These are phyloP conservation scores for Tricholoma bakamatsutake DNA, from an alignment of 768 basidiomycete species.

Conservation along the genomic window DNA sequence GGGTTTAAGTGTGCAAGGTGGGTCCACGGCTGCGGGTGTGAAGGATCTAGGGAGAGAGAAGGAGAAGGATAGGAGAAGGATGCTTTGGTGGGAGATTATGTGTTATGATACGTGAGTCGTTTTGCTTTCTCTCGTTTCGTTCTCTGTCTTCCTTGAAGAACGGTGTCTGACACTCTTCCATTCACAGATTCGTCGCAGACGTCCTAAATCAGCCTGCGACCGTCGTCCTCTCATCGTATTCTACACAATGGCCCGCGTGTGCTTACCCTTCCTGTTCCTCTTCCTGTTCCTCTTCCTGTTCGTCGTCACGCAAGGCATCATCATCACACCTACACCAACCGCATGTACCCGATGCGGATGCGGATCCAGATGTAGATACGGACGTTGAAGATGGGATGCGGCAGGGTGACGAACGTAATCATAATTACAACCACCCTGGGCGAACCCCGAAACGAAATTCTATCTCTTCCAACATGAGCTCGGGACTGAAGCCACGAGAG, in stretches of 20 bases:
- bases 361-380: not conserved
- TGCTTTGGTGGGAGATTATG: slow-evolving; percentile 76
- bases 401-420: not conserved
- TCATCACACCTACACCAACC: not conserved
- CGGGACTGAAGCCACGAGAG: not conserved
- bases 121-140: slow-evolving; percentile 1
- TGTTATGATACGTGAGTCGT: slow-evolving; percentile 71
- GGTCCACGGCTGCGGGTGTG: not conserved
- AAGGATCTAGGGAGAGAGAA: slow-evolving; percentile 12
- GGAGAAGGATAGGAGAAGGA: slow-evolving; percentile 31
- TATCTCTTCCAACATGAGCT: too few relatives aligned
- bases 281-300: not conserved
- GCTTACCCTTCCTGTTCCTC: not conserved
- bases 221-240: slow-evolving; percentile 49
- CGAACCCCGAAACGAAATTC: too few relatives aligned
- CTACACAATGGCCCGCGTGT: slow-evolving; percentile 53
- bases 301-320: not conserved
- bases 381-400: not conserved
- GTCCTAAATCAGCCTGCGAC: slow-evolving; percentile 57
- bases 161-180: not conserved
- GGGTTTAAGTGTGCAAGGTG: not conserved
- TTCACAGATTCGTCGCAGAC: slow-evolving; percentile 61
- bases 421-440: too few relatives aligned
- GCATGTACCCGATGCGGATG: not conserved
- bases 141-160: not conserved